Evolutionary conservation across 2,329 filamentous ascomycete species (phyloP).

Genomic region (Harringtonia lauricola): DNA sequence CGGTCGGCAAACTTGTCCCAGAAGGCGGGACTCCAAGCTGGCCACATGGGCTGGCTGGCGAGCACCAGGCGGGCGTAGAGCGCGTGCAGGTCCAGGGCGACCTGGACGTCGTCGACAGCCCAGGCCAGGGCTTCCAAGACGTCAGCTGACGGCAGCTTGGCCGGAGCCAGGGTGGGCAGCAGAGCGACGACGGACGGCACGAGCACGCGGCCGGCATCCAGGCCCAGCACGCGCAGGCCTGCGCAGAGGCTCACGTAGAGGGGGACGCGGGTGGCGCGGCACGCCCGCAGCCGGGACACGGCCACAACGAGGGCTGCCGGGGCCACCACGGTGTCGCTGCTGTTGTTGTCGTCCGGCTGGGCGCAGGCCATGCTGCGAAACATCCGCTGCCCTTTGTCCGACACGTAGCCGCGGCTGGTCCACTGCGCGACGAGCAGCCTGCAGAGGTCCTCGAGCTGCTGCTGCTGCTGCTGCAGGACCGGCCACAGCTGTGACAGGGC

Average conservation of each 20-base stretch:
- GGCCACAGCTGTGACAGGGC: slow-evolving; percentile 7
- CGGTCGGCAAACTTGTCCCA: slow-evolving; percentile 14
- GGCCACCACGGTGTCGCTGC: slow-evolving; percentile 8
- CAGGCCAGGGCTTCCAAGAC: slow-evolving; percentile 15
- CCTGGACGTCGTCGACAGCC: slow-evolving; percentile 10
- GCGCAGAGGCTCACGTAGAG: slow-evolving; percentile 8
- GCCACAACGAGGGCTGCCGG: slow-evolving; percentile 17
- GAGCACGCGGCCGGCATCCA: neutral
- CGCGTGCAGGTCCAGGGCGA: slow-evolving; percentile 12
- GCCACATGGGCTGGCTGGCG: no score
- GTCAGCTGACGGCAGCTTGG: slow-evolving; percentile 9
- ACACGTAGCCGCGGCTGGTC: slow-evolving; percentile 17
- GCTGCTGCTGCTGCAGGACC: neutral
- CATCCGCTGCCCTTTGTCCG: neutral
- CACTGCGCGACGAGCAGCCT: slow-evolving; percentile 19
- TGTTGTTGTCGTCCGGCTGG: slow-evolving; percentile 5
- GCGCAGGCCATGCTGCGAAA: neutral
- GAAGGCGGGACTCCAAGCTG: slow-evolving; percentile 12
- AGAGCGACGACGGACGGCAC: slow-evolving; percentile 6
- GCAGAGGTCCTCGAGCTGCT: slow-evolving; percentile 13
- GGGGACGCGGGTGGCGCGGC: slow-evolving; percentile 3
- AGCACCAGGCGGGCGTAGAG: slow-evolving; percentile 4
- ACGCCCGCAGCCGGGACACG: slow-evolving; percentile 7
- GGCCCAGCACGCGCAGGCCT: slow-evolving; percentile 5
- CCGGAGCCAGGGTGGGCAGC: no score